These are phyloP conservation scores for Lophiostoma macrostomum DNA, from an alignment of 495 filamentous ascomycete genomes.

Conservation along the genomic window DNA sequence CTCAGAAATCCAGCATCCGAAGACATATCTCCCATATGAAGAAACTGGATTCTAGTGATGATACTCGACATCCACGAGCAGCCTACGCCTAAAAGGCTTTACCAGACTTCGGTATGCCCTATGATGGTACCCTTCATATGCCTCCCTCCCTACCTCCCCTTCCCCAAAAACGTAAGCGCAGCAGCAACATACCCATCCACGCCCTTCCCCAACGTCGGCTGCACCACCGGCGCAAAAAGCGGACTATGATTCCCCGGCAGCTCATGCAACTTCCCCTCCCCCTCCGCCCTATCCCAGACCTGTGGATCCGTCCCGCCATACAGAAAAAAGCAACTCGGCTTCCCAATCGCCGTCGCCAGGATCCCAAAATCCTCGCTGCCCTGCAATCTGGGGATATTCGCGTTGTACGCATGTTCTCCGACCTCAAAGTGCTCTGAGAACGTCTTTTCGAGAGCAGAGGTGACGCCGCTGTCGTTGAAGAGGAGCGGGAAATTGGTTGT, in stretches of 20 bases:
- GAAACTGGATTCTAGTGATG: too few species aligned
- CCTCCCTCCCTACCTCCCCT: not conserved
- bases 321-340: slow-evolving; percentile 55
- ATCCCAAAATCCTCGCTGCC: slow-evolving; percentile 58
- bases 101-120: too few species aligned
- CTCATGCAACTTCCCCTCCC: slow-evolving; percentile 43
- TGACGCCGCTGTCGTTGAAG: slow-evolving; percentile 50
- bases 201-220: slow-evolving; percentile 56
- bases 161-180: slow-evolving; percentile 49
- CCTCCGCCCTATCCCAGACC: slow-evolving; percentile 49
- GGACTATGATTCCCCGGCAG: slow-evolving; percentile 56
- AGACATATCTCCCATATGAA: too few species aligned
- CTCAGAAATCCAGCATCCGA: too few species aligned
- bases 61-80: too few species aligned
- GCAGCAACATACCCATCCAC: slow-evolving; percentile 55
- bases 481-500: slow-evolving; percentile 49
- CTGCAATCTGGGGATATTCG: slow-evolving; percentile 30
- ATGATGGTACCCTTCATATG: too few species aligned
- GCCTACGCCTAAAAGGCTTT: too few species aligned
- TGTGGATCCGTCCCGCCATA: slow-evolving; percentile 53
- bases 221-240: slow-evolving; percentile 58
- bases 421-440: slow-evolving; percentile 48
- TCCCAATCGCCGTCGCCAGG: slow-evolving; percentile 50
- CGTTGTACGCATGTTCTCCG: slow-evolving; percentile 28
- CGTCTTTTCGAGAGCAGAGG: slow-evolving; percentile 40